A percentile compares a stretch with the other conserved stretches of the same genome.
Evolutionary conservation across 192 early-diverging fungal species (phyloP).

Genomic region (Jimgerdemannia lactiflua): DNA sequence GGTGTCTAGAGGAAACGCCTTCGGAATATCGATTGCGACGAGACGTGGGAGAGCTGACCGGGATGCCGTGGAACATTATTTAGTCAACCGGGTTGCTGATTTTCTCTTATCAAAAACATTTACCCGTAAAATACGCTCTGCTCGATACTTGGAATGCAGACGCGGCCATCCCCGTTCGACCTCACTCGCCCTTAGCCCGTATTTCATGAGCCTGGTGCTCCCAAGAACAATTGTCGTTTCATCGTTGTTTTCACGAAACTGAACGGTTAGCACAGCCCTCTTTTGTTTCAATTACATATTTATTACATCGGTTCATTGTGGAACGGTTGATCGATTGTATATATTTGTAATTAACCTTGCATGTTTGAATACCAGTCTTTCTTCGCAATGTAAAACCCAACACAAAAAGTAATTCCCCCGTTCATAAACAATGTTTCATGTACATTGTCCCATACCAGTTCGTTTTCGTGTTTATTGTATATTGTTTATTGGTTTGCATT

Average conservation of each 20-base stretch:
- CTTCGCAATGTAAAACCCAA: no score
- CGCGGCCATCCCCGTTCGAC: background rate
- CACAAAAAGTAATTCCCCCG: no score
- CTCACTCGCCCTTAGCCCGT: background rate
- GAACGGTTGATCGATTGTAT: background rate
- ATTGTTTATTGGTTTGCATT: no score
- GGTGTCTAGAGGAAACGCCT: background rate
- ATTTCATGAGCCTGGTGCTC: background rate
- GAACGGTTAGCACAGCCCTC: background rate
- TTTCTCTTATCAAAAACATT: background rate
- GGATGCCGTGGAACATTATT: background rate
- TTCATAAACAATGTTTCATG: no score
- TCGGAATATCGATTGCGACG: no score
- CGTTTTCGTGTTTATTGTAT: no score
- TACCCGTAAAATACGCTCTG: background rate
- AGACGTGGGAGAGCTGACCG: no score
- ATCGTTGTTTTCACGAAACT: background rate
- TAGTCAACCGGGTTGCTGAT: background rate
- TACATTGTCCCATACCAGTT: no score
- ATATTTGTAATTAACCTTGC: background rate
- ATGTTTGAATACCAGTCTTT: no score
- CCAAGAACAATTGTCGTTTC: background rate
- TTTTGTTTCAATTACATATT: background rate
- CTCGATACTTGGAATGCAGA: background rate
- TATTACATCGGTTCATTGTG: background rate